phyloP scores from a whole-genome alignment of 768 basidiomycete genomes.

The Thelephora aurantiotincta region DNA sequence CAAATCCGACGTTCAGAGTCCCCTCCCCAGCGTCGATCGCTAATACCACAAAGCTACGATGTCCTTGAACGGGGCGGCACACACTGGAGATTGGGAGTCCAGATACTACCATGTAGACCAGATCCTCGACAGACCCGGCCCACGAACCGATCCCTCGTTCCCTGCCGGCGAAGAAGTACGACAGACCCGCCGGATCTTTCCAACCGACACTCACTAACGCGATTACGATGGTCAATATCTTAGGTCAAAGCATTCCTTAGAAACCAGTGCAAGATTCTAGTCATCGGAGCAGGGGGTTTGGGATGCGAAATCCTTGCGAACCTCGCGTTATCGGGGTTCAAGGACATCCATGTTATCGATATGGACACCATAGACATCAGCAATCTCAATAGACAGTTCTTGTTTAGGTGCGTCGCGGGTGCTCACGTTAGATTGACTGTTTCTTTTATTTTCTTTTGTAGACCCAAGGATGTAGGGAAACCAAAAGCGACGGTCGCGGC shows the following conservation, averaged over 20 bases:
- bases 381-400: slow-evolving; percentile 95
- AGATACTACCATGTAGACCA: slow-evolving; percentile 80
- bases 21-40: too few relatives aligned
- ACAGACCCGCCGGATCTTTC: background rate
- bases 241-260: slow-evolving; percentile 85
- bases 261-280: slow-evolving; percentile 78
- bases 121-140: slow-evolving; percentile 74
- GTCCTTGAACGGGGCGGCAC: slow-evolving; percentile 22
- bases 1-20: too few relatives aligned
- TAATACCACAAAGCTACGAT: background rate
- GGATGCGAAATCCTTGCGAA: slow-evolving; percentile 98
- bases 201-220: background rate
- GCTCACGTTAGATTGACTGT: background rate
- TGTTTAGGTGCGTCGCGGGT: slow-evolving; percentile 60
- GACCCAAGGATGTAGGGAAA: slow-evolving; percentile 82
- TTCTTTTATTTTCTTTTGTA: slow-evolving; percentile 15
- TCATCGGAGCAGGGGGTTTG: slow-evolving; percentile 95
- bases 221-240: slow-evolving; percentile 1
- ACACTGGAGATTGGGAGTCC: slow-evolving; percentile 33
- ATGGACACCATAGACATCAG: slow-evolving; percentile 99
- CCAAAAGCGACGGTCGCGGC: slow-evolving; percentile 92
- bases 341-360: slow-evolving; percentile 98
- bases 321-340: slow-evolving; percentile 91
- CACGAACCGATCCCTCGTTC: slow-evolving; percentile 77
- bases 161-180: slow-evolving; percentile 67